Base-by-base conservation (phyloP, 495 filamentous ascomycete genomes). In the Penicillium pulvis region DNA sequence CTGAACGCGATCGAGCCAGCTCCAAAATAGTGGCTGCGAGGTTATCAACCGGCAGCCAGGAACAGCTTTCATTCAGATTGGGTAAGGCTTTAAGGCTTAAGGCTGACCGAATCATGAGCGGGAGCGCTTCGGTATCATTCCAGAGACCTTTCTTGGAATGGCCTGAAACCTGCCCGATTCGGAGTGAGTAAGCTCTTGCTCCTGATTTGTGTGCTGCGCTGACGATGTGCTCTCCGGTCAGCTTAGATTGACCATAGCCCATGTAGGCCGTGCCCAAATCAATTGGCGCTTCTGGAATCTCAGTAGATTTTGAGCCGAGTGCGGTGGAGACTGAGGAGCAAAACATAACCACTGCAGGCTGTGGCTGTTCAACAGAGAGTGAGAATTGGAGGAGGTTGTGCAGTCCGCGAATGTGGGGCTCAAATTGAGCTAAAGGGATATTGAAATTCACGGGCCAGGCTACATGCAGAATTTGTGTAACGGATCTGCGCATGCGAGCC, bases 401-500 rank as follows among this genome's bases (percentile, higher is more conserved):
- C 0, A 84, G 62, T 0, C 81, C 83, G 14, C 65, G 64, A 56
- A 86, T 75, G 53, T 83, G 78, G 1, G 81, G 70, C 14, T 73
- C 66, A 51, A 79, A 79, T 41, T 63, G 66, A 8, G 55, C 19
- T 4, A 75, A 67, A 0, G 64, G 69, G 14, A 85, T 69, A 55
- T 82, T 80, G 75, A 84, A 83, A 62, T 85, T 82, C 17, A 85
- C 79, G 10, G 83, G 77, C 83, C 84, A 87, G 9, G 84, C 82
- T 16, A 75, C 75, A 60, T 85, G 83, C 51, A 85, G 79, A 44
- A 85, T 78, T 33, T 78, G 69, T 3, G 80, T 80, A 4, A 79
- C 72, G 0, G 71, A 71, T 6, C 71, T 50, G 14, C 68, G 68
- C 57, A 85, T 73, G 23, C 70, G 45, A n/a, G 67, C 45, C 17